A percentile compares a stretch with the other conserved stretches of the same genome.
These are phyloP conservation scores for Hortaea sp. DNA, from an alignment of 2,329 filamentous ascomycete genomes.

Conservation along the genomic window DNA sequence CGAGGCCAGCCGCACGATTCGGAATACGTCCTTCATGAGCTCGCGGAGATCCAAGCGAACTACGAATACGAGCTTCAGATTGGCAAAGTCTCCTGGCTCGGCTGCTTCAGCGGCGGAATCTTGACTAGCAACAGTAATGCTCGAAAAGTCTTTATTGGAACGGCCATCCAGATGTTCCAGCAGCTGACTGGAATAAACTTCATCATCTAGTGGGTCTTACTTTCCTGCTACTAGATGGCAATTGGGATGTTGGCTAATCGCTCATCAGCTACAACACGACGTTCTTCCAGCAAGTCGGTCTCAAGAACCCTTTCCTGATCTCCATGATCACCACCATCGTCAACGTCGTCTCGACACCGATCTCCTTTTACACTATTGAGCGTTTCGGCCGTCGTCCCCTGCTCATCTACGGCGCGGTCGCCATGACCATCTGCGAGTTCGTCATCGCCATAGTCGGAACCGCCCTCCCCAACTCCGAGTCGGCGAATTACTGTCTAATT, in stretches of 20 bases:
- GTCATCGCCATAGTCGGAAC: slow-evolving; percentile 61
- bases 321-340: slow-evolving; percentile 79
- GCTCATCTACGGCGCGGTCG: slow-evolving; percentile 65
- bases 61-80: slow-evolving; percentile 69
- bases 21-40: slow-evolving; percentile 65
- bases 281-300: slow-evolving; percentile 71
- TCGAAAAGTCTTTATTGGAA: slow-evolving; percentile 39
- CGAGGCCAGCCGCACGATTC: slow-evolving; percentile 66
- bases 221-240: background rate
- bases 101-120: slow-evolving; percentile 49
- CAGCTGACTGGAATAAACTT: slow-evolving; percentile 78
- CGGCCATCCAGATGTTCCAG: slow-evolving; percentile 39
- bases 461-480: slow-evolving; percentile 32
- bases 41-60: slow-evolving; percentile 82
- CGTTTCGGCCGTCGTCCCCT: slow-evolving; percentile 69
- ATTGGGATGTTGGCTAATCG: background rate
- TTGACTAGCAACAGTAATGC: slow-evolving; percentile 42
- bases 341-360: slow-evolving; percentile 74
- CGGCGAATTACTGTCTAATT: slow-evolving; percentile 50
- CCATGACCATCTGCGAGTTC: slow-evolving; percentile 81
- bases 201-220: slow-evolving; percentile 45
- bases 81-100: slow-evolving; percentile 43
- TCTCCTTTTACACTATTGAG: slow-evolving; percentile 85
- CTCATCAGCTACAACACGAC: slow-evolving; percentile 51
- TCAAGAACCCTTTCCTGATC: slow-evolving; percentile 70